Evolutionary conservation across 169 alveolate genomes (phyloP).

Genomic region (Plasmodium gaboni): DNA sequence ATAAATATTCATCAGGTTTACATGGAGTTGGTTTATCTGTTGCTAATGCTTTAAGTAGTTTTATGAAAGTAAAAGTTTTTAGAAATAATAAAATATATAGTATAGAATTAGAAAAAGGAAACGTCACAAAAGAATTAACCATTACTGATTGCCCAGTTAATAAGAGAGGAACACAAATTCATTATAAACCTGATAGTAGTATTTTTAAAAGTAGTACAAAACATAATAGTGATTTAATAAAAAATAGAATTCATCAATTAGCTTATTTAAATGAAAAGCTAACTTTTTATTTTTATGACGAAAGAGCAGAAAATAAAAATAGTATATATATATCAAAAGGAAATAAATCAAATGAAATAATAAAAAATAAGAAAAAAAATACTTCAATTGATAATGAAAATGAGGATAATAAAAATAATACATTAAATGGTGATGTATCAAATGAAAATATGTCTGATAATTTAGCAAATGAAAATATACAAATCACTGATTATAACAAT

Average conservation of each 20-base stretch:
- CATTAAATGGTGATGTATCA: not conserved
- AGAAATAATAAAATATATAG: constrained; percentile 78
- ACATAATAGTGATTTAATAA: constrained; percentile 56
- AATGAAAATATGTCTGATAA: not conserved
- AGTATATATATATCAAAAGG: not conserved
- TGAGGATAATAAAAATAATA: not conserved
- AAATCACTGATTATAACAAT: constrained; percentile 12
- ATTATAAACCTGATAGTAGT: constrained; percentile 61
- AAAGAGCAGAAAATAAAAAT: constrained; percentile 29
- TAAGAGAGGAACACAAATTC: constrained; percentile 75
- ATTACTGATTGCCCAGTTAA: constrained; percentile 35
- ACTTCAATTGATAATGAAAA: not conserved
- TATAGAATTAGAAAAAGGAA: constrained; percentile 82
- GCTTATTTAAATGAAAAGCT: constrained; percentile 72
- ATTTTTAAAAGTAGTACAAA: constrained; percentile 64
- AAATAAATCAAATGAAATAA: not conserved
- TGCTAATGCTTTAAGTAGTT: constrained; percentile 86
- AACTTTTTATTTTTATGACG: constrained; percentile 72
- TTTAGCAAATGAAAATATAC: not conserved
- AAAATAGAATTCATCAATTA: constrained; percentile 60
- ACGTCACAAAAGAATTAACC: constrained; percentile 72
- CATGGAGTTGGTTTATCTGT: constrained; percentile 91
- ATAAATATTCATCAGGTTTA: constrained; percentile 86
- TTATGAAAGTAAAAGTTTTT: constrained; percentile 83
- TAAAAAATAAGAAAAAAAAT: not conserved